phyloP scores from a whole-genome alignment of 2,329 filamentous ascomycete genomes.

The Sphaerulina musiva region DNA sequence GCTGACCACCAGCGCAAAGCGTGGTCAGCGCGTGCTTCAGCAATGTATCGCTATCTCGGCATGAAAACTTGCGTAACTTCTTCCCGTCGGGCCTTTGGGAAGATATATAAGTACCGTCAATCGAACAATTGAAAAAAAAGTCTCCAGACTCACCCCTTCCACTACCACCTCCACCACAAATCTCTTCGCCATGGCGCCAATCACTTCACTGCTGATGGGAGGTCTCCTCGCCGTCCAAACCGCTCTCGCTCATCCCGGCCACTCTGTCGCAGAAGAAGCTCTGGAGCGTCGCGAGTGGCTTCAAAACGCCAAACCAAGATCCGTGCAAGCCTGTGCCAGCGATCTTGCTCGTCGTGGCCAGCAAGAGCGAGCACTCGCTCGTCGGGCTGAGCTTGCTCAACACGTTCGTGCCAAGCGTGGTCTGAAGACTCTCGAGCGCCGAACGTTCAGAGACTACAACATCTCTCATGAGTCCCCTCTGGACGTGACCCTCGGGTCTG shows the following conservation, averaged over 20 bases:
- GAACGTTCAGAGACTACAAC: slow-evolving; percentile 22
- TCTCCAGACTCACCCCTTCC: too few species aligned
- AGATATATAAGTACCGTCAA: too few species aligned
- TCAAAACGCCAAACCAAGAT: slow-evolving; percentile 17
- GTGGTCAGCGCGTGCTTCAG: too few species aligned
- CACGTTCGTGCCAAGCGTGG: slow-evolving; percentile 19
- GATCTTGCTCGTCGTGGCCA: slow-evolving; percentile 21
- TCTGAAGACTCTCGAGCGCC: slow-evolving; percentile 18
- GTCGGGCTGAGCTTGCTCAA: slow-evolving; percentile 19
- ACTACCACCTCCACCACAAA: background rate
- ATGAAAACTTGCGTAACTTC: too few species aligned
- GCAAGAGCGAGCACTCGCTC: slow-evolving; percentile 17
- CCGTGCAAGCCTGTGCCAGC: slow-evolving; percentile 19
- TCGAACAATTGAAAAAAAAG: too few species aligned
- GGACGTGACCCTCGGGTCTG: slow-evolving; percentile 20
- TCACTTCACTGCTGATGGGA: slow-evolving; percentile 12
- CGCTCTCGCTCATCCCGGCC: slow-evolving; percentile 23
- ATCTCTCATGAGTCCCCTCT: slow-evolving; percentile 19
- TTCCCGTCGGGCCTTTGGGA: too few species aligned
- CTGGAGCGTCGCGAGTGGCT: slow-evolving; percentile 21
- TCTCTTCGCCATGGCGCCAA: slow-evolving; percentile 12
- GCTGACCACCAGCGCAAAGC: too few species aligned
- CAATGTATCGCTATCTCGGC: too few species aligned
- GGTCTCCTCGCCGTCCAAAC: slow-evolving; percentile 12
- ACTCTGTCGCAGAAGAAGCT: slow-evolving; percentile 21